These are phyloP conservation scores for Galerina sulciceps DNA, from an alignment of 768 basidiomycete species.

Conservation along the genomic window DNA sequence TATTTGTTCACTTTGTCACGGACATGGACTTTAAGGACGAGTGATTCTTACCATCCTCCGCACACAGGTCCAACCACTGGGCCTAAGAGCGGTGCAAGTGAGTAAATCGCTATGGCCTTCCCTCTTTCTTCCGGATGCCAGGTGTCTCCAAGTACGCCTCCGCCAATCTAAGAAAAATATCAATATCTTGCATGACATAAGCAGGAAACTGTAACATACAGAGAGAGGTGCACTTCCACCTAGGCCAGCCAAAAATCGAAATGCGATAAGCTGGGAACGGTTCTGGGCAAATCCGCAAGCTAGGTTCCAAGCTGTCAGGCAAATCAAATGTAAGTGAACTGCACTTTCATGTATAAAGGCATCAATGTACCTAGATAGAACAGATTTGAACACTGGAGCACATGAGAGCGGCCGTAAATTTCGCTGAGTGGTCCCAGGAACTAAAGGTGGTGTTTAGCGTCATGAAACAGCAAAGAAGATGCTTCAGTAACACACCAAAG, in stretches of 20 bases:
- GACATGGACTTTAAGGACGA: neutral
- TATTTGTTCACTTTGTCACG: conserved; percentile 16
- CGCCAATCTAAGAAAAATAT: conserved; percentile 47
- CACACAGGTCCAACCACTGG: conserved; percentile 67
- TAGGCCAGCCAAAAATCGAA: conserved; percentile 70
- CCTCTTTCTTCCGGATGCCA: conserved; percentile 68
- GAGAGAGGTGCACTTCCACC: conserved; percentile 75
- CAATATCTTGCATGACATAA: conserved; percentile 10
- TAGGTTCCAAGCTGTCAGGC: conserved; percentile 58
- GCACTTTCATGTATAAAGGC: neutral
- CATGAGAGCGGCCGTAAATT: conserved; percentile 66
- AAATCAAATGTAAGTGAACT: neutral
- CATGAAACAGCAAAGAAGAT: neutral
- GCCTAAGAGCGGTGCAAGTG: conserved; percentile 67
- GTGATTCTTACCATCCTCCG: conserved; percentile 53
- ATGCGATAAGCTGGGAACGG: conserved; percentile 61
- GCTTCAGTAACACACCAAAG: conserved; percentile 39
- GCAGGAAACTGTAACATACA: conserved; percentile 44
- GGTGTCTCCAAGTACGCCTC: conserved; percentile 67
- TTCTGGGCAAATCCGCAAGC: conserved; percentile 68
- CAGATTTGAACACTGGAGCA: conserved; percentile 67
- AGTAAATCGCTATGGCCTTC: conserved; percentile 64
- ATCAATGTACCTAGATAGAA: conserved; percentile 59
- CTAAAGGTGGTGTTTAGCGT: conserved; percentile 19
- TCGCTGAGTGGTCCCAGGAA: conserved; percentile 69